These are phyloP conservation scores for Mycena maculata DNA, from an alignment of 768 basidiomycete genomes.

Conservation along the genomic window DNA sequence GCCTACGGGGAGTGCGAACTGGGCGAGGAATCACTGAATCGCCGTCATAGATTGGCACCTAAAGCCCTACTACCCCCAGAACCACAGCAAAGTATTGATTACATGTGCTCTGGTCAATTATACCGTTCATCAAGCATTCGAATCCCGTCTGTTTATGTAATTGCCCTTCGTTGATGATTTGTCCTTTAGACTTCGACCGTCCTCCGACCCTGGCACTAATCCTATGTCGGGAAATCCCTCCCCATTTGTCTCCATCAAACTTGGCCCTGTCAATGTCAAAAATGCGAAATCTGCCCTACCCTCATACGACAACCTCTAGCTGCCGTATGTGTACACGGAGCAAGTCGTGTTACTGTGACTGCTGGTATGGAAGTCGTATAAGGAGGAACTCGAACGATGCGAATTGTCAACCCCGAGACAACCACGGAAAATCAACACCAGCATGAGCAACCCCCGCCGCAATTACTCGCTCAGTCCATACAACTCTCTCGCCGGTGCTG, in stretches of 20 bases:
- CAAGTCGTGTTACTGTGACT: conserved; percentile 5
- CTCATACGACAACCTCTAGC: background rate
- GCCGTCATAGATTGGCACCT: background rate
- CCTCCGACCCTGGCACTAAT: background rate
- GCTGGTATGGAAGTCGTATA: background rate
- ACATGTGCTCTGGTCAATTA: background rate
- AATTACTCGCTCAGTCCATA: conserved; percentile 13
- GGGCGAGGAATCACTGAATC: background rate
- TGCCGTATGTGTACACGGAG: background rate
- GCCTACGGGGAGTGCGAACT: background rate
- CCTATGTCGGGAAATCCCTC: background rate
- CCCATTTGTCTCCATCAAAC: background rate
- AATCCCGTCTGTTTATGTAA: background rate
- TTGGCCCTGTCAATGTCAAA: conserved; percentile 26
- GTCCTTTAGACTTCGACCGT: background rate
- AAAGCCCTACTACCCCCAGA: background rate
- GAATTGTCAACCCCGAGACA: background rate
- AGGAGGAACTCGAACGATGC: background rate
- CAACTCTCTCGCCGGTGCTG: conserved; percentile 18
- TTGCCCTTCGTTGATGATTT: background rate
- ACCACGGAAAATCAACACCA: background rate
- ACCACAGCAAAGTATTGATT: background rate
- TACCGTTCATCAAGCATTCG: background rate
- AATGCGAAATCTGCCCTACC: background rate
- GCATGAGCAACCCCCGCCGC: background rate